These are phyloP conservation scores for Huntiella savannae DNA, from an alignment of 2,329 filamentous ascomycete species.

Conservation along the genomic window DNA sequence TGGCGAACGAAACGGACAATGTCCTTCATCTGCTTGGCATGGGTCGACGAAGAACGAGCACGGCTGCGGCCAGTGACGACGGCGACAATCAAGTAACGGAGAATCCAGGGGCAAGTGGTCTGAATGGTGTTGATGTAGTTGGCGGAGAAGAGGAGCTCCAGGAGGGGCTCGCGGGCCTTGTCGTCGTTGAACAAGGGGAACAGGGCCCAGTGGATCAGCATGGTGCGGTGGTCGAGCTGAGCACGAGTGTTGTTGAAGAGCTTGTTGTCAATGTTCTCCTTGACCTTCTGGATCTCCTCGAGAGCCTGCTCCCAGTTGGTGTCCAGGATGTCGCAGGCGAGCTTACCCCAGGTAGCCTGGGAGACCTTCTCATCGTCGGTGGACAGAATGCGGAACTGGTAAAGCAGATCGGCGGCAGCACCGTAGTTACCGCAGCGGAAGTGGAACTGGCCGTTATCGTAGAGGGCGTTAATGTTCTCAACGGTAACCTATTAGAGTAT, in stretches of 20 bases:
- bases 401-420: conserved; percentile 77
- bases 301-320: conserved; percentile 89
- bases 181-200: conserved; percentile 99
- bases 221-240: conserved; percentile 89
- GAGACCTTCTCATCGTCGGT: conserved; percentile 97
- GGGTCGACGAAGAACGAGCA: conserved; percentile 59
- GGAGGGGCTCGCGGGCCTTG: conserved; percentile 68
- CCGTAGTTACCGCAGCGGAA: conserved; percentile 93
- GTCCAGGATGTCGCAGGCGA: conserved; percentile 86
- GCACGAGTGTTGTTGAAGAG: conserved; percentile 92
- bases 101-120: conserved; percentile 88
- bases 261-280: conserved; percentile 81
- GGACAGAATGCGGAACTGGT: conserved; percentile 93
- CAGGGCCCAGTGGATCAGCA: conserved; percentile 94
- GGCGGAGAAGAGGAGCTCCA: conserved; percentile 92
- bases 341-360: conserved; percentile 91
- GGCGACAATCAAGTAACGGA: conserved; percentile 81
- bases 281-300: conserved; percentile 77
- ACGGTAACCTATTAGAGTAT: conserved; percentile 52
- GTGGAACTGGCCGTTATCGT: conserved; percentile 91
- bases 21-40: conserved; percentile 98
- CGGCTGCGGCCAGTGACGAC: conserved; percentile 86
- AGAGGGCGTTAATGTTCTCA: conserved; percentile 90
- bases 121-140: conserved; percentile 99
- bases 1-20: conserved; percentile 88